phyloP scores from a whole-genome alignment of 805 yeast species.

The Candida gorgasii region DNA sequence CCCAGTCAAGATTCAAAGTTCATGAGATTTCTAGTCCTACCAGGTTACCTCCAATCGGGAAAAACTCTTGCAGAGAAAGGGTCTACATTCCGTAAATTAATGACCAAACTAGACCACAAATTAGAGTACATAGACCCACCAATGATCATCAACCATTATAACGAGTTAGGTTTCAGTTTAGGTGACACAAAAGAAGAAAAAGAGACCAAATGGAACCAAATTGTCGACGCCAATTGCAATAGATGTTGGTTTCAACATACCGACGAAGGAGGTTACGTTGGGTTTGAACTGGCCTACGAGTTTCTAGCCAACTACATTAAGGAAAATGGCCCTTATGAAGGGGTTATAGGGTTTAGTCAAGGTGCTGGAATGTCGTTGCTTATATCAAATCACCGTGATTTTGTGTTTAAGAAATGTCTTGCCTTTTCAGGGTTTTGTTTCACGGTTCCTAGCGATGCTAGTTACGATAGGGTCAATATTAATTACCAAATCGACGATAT shows the following conservation, averaged over 20 bases:
- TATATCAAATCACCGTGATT: constrained; percentile 21
- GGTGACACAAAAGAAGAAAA: constrained; percentile 28
- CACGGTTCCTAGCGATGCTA: constrained; percentile 23
- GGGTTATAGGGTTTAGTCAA: constrained; percentile 44
- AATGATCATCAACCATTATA: constrained; percentile 21
- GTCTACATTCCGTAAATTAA: constrained; percentile 29
- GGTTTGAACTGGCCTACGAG: constrained; percentile 29
- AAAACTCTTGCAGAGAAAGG: constrained; percentile 33
- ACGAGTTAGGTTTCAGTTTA: constrained; percentile 31
- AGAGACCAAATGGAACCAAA: constrained; percentile 28
- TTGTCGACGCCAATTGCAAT: constrained; percentile 29
- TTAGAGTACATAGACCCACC: constrained; percentile 39
- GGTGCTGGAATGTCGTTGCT: constrained; percentile 42
- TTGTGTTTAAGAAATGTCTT: constrained; percentile 30
- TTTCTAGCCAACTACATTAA: constrained; percentile 28
- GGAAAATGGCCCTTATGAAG: constrained; percentile 42
- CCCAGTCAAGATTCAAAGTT: constrained; percentile 8
- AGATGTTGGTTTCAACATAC: constrained; percentile 40
- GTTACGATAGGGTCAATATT: constrained; percentile 15
- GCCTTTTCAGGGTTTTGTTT: constrained; percentile 36
- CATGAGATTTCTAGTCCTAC: constrained; percentile 20
- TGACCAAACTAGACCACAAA: constrained; percentile 27
- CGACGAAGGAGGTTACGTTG: constrained; percentile 23
- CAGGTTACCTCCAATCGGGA: constrained; percentile 42
- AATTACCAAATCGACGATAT: constrained; percentile 24